phyloP scores from a whole-genome alignment of 2,329 filamentous ascomycete genomes.

The Gremmenia infestans region DNA sequence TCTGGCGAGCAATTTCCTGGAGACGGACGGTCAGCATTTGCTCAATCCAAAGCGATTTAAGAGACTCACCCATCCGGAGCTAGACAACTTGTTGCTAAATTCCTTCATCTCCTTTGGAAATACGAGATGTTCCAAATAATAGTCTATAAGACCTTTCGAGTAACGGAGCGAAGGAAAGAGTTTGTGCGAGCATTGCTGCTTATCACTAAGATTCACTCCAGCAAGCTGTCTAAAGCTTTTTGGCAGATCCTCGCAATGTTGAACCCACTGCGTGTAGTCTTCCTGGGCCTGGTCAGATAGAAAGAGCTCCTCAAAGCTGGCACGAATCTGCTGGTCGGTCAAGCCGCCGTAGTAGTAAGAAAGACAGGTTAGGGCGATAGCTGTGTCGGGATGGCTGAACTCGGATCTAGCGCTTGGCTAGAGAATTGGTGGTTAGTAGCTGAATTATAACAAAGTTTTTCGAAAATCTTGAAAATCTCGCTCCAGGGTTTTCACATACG shows the following conservation, averaged over 20 bases:
- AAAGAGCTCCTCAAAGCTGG: constrained; percentile 40
- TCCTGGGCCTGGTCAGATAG: constrained; percentile 45
- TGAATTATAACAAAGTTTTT: not conserved
- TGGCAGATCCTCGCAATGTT: constrained; percentile 31
- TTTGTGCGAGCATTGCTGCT: constrained; percentile 36
- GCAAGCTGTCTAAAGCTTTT: constrained; percentile 35
- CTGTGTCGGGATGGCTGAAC: constrained; percentile 62
- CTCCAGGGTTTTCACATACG: not conserved
- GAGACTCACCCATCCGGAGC: constrained; percentile 53
- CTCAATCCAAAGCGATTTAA: not conserved
- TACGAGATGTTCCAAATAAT: constrained; percentile 51
- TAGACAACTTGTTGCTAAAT: constrained; percentile 55
- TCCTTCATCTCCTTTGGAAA: constrained; percentile 59
- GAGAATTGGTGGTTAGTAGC: not conserved
- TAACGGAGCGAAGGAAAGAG: constrained; percentile 50
- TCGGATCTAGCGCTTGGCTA: constrained; percentile 55
- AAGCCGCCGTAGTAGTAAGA: constrained; percentile 63
- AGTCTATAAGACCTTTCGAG: constrained; percentile 53
- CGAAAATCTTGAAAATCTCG: not conserved
- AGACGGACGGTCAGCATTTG: constrained; percentile 38
- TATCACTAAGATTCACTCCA: constrained; percentile 55
- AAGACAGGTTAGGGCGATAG: constrained; percentile 59
- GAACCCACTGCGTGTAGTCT: constrained; percentile 47
- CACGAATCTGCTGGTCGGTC: constrained; percentile 39
- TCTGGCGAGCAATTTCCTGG: constrained; percentile 10